phyloP scores from a whole-genome alignment of 257 asterid species.

The Fraxinus anomala region DNA sequence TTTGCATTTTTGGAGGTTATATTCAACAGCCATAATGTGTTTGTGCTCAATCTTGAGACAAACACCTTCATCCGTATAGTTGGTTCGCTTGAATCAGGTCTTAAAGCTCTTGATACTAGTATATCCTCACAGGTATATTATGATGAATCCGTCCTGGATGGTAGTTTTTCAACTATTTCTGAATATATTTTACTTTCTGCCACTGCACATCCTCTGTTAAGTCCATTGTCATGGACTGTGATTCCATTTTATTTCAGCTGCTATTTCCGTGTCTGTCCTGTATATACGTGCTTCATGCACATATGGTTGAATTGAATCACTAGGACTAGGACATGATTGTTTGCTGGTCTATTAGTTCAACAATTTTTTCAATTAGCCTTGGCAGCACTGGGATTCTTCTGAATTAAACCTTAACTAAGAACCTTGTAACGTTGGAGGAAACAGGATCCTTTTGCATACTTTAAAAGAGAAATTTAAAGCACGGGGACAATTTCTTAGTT shows the following conservation, averaged over 20 bases:
- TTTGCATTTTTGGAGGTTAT: conserved; percentile 89
- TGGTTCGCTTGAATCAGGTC: conserved; percentile 94
- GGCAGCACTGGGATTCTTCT: background rate
- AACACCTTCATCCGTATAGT: conserved; percentile 80
- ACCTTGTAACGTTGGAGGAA: background rate
- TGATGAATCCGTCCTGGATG: conserved; percentile 6
- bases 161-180: conserved; percentile 20
- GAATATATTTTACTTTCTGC: conserved; percentile 9
- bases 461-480: background rate
- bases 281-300: background rate
- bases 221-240: conserved; percentile 9
- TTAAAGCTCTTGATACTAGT: conserved; percentile 82
- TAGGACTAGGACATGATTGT: background rate
- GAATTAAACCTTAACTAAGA: background rate
- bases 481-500: background rate
- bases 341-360: background rate
- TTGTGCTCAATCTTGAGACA: conserved; percentile 74
- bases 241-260: conserved; percentile 2
- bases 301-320: background rate
- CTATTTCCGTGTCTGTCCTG: background rate
- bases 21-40: conserved; percentile 72
- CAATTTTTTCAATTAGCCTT: background rate
- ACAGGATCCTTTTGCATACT: background rate
- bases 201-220: conserved; percentile 17
- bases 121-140: conserved; percentile 82